phyloP scores from a whole-genome alignment of 2,329 filamentous ascomycete genomes.

The Coccinonectria pachysandricola region DNA sequence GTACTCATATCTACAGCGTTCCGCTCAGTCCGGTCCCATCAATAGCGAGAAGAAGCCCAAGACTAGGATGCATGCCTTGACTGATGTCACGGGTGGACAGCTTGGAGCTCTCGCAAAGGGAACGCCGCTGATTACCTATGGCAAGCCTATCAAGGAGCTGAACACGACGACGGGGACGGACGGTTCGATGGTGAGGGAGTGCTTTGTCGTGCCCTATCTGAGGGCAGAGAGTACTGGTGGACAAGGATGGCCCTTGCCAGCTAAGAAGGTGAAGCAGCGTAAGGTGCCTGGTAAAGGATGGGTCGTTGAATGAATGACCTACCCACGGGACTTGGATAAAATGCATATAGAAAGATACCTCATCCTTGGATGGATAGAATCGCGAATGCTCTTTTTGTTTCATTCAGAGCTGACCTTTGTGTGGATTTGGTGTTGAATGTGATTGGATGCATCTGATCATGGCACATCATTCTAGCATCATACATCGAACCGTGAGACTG shows the following conservation, averaged over 20 bases:
- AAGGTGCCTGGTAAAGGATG: constrained; percentile 64
- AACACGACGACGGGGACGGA: constrained; percentile 30
- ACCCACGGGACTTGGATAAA: constrained; percentile 3
- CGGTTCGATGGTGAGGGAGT: constrained; percentile 49
- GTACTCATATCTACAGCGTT: constrained; percentile 75
- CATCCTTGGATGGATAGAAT: constrained; percentile 5
- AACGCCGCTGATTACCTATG: constrained; percentile 73
- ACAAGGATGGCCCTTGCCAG: constrained; percentile 74
- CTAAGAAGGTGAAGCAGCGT: constrained; percentile 73
- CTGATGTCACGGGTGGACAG: constrained; percentile 64
- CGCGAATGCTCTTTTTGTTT: no score
- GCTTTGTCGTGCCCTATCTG: constrained; percentile 73
- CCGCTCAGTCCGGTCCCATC: constrained; percentile 40
- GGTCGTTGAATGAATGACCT: constrained; percentile 57
- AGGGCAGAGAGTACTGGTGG: constrained; percentile 56
- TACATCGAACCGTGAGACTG: background rate
- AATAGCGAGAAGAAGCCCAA: constrained; percentile 49
- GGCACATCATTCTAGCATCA: constrained; percentile 7
- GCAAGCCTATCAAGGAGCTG: constrained; percentile 85
- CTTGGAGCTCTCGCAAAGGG: constrained; percentile 71
- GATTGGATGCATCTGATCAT: constrained; percentile 2
- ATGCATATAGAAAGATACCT: constrained; percentile 16
- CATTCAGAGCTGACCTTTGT: no score
- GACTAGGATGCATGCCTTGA: constrained; percentile 81
- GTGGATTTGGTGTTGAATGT: no score